Evolutionary conservation across 495 filamentous ascomycete species (phyloP).

Genomic region (Mytilinidion resinicola): DNA sequence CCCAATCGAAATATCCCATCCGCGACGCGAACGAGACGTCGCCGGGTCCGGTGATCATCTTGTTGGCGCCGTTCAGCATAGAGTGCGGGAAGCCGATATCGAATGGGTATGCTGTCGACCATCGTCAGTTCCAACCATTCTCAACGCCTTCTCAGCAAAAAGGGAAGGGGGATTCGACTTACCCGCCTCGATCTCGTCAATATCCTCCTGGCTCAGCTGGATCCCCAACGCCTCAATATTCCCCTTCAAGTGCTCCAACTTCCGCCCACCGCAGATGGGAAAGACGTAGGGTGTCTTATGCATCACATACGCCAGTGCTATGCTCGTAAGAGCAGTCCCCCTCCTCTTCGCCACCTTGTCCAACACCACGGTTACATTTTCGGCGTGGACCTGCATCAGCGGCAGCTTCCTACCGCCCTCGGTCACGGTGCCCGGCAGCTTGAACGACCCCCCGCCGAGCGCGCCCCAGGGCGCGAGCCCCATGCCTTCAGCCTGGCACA

Average conservation of each 20-base stretch:
- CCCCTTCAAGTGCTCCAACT: conserved; percentile 58
- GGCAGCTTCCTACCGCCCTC: conserved; percentile 41
- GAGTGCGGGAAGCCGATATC: conserved; percentile 51
- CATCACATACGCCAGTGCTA: conserved; percentile 70
- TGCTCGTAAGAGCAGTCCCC: conserved; percentile 38
- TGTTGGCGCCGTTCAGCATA: conserved; percentile 44
- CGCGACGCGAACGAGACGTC: conserved; percentile 40
- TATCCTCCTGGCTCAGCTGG: conserved; percentile 52
- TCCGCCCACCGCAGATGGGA: conserved; percentile 64
- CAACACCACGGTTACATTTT: conserved; percentile 46
- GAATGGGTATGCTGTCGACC: conserved; percentile 3
- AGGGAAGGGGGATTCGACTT: too few relatives aligned
- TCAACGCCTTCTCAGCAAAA: too few relatives aligned
- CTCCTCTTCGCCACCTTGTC: conserved; percentile 53
- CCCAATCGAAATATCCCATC: conserved; percentile 45
- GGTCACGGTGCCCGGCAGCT: conserved; percentile 15
- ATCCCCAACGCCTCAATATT: conserved; percentile 62
- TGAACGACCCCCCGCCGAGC: conserved; percentile 23
- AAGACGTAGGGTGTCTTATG: conserved; percentile 71
- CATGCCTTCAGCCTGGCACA: conserved; percentile 26
- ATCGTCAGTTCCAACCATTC: too few relatives aligned
- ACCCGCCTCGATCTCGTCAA: conserved; percentile 57
- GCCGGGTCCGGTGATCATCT: conserved; percentile 37
- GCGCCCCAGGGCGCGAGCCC: conserved; percentile 28
- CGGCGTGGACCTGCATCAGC: conserved; percentile 13